Evolutionary conservation across 768 basidiomycete species (phyloP).

Genomic region (Agrocybe pediades): DNA sequence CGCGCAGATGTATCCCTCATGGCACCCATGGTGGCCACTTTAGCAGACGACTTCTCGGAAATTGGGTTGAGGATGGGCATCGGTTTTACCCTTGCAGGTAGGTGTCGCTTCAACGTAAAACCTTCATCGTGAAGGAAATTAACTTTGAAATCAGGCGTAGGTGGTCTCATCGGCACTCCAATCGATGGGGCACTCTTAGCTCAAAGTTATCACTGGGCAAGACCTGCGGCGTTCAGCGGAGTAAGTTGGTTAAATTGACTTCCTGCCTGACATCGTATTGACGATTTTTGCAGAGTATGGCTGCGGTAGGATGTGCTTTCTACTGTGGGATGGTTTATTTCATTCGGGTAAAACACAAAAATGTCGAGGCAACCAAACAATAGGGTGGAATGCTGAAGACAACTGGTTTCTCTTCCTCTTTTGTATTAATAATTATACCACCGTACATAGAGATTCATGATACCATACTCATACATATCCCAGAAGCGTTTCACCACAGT

Average conservation of each 20-base stretch:
- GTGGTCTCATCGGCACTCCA: constrained; percentile 10
- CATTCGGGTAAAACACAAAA: not conserved
- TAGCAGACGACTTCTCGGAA: constrained; percentile 10
- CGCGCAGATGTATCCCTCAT: constrained; percentile 8
- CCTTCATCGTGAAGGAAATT: not conserved
- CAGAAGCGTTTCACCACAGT: not conserved
- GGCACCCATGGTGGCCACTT: constrained; percentile 11
- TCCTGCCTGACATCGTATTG: not conserved
- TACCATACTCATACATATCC: no score
- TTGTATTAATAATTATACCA: no score
- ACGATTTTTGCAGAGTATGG: not conserved
- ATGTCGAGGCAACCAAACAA: no score
- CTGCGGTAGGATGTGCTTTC: not conserved
- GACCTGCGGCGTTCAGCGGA: constrained; percentile 4
- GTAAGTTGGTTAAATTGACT: not conserved
- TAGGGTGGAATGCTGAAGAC: no score
- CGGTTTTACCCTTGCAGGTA: constrained; percentile 10
- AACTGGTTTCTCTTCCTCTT: no score
- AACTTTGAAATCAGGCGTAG: not conserved
- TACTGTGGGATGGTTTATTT: not conserved
- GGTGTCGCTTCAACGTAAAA: not conserved
- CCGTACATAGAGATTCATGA: no score
- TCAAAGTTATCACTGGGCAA: constrained; percentile 5
- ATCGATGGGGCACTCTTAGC: constrained; percentile 9
- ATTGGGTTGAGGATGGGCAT: constrained; percentile 14